A percentile compares a stretch with the other conserved stretches of the same genome.
Evolutionary conservation across 495 filamentous ascomycete genomes (phyloP).

Genomic region (Hypoxylon rickii): DNA sequence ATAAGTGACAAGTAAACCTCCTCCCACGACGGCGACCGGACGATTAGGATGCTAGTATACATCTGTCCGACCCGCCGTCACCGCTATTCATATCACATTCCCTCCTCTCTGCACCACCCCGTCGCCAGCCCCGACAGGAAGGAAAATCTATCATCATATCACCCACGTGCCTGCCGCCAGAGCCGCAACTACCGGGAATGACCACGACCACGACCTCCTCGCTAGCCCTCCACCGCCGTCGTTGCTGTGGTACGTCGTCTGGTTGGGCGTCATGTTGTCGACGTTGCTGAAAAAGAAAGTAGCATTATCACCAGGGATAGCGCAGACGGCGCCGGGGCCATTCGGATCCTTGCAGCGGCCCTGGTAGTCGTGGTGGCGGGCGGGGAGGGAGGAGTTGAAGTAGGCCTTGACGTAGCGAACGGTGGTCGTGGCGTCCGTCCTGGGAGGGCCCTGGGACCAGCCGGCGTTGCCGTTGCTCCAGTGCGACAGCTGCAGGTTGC

Average conservation of each 20-base stretch:
- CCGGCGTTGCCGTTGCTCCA: constrained; percentile 75
- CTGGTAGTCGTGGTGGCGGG: constrained; percentile 50
- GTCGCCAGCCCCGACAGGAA: background rate
- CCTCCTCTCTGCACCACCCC: background rate
- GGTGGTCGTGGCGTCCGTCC: constrained; percentile 59
- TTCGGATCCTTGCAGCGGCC: constrained; percentile 52
- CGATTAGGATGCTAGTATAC: too few relatives aligned
- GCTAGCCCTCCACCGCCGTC: constrained; percentile 10
- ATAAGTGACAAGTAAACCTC: background rate
- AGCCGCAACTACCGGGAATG: constrained; percentile 15
- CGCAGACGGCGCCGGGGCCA: constrained; percentile 54
- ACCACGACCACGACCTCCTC: constrained; percentile 5
- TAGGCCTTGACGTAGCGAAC: constrained; percentile 74
- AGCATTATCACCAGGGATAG: constrained; percentile 60
- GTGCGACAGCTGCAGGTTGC: constrained; percentile 70
- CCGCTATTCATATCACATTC: constrained; percentile 1
- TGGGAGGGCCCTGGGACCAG: constrained; percentile 73
- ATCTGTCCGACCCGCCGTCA: constrained; percentile 5
- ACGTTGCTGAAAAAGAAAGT: constrained; percentile 65
- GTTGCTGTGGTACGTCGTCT: constrained; percentile 50
- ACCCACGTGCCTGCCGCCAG: constrained; percentile 28
- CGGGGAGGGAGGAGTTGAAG: constrained; percentile 67
- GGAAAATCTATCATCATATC: constrained; percentile 14
- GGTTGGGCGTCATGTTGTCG: constrained; percentile 60
- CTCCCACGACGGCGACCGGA: background rate